Conservation (phyloP, 192 early-diverging fungal species). For the Podila minutissima region DNA sequence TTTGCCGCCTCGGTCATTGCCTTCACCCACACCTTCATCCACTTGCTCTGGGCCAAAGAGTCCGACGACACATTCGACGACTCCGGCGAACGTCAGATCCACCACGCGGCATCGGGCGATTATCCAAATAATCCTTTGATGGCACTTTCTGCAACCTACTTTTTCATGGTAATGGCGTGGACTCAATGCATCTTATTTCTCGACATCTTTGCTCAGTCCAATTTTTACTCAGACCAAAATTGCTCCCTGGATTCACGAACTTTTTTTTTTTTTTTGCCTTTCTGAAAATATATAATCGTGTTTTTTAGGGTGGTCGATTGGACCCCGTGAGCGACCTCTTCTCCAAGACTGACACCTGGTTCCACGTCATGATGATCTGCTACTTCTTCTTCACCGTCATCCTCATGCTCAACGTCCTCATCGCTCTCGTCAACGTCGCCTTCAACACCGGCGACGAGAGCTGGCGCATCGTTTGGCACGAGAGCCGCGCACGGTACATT, state of each 20-base stretch:
- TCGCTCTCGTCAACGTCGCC: conserved; percentile 36
- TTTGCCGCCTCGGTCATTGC: conserved; percentile 25
- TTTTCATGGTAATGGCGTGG: conserved; percentile 14
- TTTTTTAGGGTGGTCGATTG: neutral
- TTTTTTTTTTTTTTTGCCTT: neutral
- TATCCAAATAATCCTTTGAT: conserved; percentile 12
- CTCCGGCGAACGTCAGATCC: neutral
- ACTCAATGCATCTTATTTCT: neutral
- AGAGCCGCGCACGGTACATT: conserved; percentile 17
- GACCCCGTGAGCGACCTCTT: conserved; percentile 1
- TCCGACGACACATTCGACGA: neutral
- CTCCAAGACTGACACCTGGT: neutral
- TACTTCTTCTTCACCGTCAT: conserved; percentile 36
- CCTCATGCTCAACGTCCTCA: conserved; percentile 30
- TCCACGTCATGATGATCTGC: conserved; percentile 29
- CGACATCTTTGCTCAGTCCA: neutral
- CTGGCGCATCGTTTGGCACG: conserved; percentile 24
- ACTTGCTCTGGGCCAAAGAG: conserved; percentile 10
- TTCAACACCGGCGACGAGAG: conserved; percentile 18
- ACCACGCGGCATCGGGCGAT: neutral
- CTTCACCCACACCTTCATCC: conserved; percentile 20
- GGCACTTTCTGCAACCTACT: conserved; percentile 24
- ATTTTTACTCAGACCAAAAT: neutral
- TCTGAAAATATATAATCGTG: too few species aligned
- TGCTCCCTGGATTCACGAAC: neutral